These are phyloP conservation scores for Chaetomium sp. DNA, from an alignment of 2,329 filamentous ascomycete species.

Conservation along the genomic window DNA sequence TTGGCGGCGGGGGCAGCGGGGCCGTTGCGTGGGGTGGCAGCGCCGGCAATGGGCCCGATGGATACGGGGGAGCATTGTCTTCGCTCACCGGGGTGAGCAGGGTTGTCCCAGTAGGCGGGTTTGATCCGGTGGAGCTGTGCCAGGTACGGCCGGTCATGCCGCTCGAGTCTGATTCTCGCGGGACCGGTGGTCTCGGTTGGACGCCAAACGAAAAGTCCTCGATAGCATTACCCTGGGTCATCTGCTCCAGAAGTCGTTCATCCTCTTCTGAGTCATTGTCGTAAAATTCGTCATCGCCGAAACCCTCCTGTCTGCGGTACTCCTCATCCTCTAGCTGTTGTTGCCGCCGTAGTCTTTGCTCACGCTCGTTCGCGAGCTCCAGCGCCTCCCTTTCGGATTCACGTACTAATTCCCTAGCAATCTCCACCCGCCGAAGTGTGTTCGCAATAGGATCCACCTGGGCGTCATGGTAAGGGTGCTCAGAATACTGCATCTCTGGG, in stretches of 20 bases:
- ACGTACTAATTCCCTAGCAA: slow-evolving; percentile 74
- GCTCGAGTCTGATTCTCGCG: slow-evolving; percentile 81
- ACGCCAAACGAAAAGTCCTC: slow-evolving; percentile 79
- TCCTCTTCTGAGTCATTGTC: slow-evolving; percentile 70
- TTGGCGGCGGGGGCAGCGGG: slow-evolving; percentile 46
- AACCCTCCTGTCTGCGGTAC: slow-evolving; percentile 36
- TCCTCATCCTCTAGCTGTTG: slow-evolving; percentile 51
- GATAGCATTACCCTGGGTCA: slow-evolving; percentile 79
- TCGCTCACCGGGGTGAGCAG: slow-evolving; percentile 74
- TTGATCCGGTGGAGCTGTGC: slow-evolving; percentile 77
- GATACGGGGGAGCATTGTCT: slow-evolving; percentile 40
- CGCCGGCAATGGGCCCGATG: slow-evolving; percentile 44
- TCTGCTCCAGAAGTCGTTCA: slow-evolving; percentile 80
- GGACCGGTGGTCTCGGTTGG: slow-evolving; percentile 64
- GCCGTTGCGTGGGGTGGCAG: slow-evolving; percentile 54
- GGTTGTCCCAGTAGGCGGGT: slow-evolving; percentile 68
- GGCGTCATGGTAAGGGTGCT: slow-evolving; percentile 42
- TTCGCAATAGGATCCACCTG: slow-evolving; percentile 53
- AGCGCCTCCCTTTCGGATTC: slow-evolving; percentile 73
- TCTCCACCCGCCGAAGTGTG: slow-evolving; percentile 67
- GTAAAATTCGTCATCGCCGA: slow-evolving; percentile 61
- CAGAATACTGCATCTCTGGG: slow-evolving; percentile 47
- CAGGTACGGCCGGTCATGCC: slow-evolving; percentile 75
- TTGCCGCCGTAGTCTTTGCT: slow-evolving; percentile 52
- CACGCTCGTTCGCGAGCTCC: slow-evolving; percentile 61